A percentile compares a stretch with the other conserved stretches of the same genome.
Evolutionary conservation across 2,329 filamentous ascomycete species (phyloP).

Genomic region (Colletotrichum lindemuthianum): DNA sequence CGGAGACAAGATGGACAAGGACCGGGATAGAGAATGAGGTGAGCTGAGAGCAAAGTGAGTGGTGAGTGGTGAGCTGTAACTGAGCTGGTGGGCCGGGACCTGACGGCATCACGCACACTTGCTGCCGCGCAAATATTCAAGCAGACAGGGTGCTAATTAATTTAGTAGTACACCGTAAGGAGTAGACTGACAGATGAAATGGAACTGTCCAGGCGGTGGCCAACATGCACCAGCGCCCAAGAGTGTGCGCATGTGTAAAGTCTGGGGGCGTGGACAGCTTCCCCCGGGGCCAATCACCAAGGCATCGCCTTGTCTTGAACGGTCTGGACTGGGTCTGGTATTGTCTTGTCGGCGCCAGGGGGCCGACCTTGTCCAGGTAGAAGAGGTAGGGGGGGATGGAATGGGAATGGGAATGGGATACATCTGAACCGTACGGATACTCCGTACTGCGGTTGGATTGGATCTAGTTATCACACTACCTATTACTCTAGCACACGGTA

Average conservation of each 20-base stretch:
- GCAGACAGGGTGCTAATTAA: background rate
- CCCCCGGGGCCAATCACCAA: slow-evolving; percentile 24
- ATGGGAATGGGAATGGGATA: background rate
- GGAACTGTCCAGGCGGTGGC: slow-evolving; percentile 13
- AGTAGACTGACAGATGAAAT: background rate
- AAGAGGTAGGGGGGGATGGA: background rate
- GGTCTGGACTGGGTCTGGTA: slow-evolving; percentile 25
- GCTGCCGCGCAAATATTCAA: no score
- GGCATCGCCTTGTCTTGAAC: slow-evolving; percentile 20
- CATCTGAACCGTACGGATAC: no score
- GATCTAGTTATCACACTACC: no score
- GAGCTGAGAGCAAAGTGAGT: background rate
- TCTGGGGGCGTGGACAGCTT: slow-evolving; percentile 16
- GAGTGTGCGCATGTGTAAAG: slow-evolving; percentile 3
- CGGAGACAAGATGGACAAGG: slow-evolving; percentile 18
- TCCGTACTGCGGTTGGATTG: background rate
- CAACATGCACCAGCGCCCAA: slow-evolving; percentile 32
- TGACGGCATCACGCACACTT: no score
- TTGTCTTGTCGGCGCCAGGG: slow-evolving; percentile 22
- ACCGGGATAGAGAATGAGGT: slow-evolving; percentile 2
- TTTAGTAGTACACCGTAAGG: background rate
- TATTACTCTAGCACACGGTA: background rate
- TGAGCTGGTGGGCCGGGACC: background rate
- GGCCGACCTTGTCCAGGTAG: background rate
- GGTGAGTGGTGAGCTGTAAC: background rate